phyloP scores from a whole-genome alignment of 148 eudicot genomes.

The Talinum fruticosum region DNA sequence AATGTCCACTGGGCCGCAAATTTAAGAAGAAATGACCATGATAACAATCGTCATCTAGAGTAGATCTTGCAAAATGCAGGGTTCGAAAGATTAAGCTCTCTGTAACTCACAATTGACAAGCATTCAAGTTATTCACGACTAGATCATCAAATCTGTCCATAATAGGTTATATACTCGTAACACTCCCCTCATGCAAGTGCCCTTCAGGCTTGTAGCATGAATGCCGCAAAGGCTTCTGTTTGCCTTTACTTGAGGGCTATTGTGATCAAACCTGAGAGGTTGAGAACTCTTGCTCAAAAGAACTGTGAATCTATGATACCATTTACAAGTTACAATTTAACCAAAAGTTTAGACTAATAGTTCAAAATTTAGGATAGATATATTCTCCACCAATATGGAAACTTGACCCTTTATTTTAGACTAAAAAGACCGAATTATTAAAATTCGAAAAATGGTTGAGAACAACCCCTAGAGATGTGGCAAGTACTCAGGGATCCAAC shows the following conservation, averaged over 20 bases:
- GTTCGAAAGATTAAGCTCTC: neutral
- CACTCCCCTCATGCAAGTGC: too few relatives aligned
- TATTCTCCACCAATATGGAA: too few relatives aligned
- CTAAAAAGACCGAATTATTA: neutral
- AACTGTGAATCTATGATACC: too few relatives aligned
- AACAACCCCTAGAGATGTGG: neutral
- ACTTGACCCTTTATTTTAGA: neutral
- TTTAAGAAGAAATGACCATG: neutral
- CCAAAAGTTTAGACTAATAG: too few relatives aligned
- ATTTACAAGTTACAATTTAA: too few relatives aligned
- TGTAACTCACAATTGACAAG: neutral
- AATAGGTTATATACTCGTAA: too few relatives aligned
- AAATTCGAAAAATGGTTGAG: neutral
- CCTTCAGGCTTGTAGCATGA: too few relatives aligned
- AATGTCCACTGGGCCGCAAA: neutral
- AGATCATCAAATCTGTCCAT: neutral
- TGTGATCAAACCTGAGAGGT: too few relatives aligned
- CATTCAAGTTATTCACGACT: neutral
- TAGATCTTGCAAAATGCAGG: neutral
- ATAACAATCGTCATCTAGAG: neutral
- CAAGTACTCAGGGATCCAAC: neutral
- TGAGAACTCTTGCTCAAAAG: too few relatives aligned
- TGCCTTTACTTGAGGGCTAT: too few relatives aligned
- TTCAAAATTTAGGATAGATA: too few relatives aligned
- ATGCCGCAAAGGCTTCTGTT: too few relatives aligned